Evolutionary conservation across 129 eudicot species (phyloP).

Genomic region (Ambrosia artemisiifolia): DNA sequence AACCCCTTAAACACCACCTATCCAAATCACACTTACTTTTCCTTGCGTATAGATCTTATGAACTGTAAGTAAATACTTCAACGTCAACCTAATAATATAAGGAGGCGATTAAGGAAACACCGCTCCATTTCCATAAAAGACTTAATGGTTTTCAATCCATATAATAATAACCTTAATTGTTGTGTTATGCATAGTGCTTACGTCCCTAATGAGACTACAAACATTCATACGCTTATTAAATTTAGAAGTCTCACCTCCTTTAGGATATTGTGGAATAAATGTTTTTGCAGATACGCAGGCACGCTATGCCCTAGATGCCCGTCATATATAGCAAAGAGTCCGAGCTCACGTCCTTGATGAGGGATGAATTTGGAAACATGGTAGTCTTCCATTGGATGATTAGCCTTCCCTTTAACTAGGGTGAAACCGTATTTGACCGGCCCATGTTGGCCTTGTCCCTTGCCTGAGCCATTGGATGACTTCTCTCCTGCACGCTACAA

Average conservation of each 20-base stretch:
- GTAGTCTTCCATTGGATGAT: constrained; percentile 93
- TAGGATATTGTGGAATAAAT: constrained; percentile 66
- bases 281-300: constrained; percentile 76
- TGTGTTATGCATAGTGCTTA: too few relatives aligned
- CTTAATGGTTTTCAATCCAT: too few relatives aligned
- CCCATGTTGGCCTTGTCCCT: constrained; percentile 66
- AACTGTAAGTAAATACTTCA: too few relatives aligned
- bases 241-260: constrained; percentile 54
- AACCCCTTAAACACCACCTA: too few relatives aligned
- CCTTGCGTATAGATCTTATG: too few relatives aligned
- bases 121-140: too few relatives aligned
- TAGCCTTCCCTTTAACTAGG: constrained; percentile 80
- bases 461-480: constrained; percentile 54
- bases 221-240: too few relatives aligned
- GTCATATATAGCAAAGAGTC: constrained; percentile 83
- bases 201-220: too few relatives aligned
- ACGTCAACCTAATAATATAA: too few relatives aligned
- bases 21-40: too few relatives aligned
- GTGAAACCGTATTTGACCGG: constrained; percentile 58
- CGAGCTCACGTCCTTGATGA: constrained; percentile 57
- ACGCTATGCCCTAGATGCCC: constrained; percentile 87
- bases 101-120: too few relatives aligned
- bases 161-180: too few relatives aligned
- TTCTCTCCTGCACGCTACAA: constrained; percentile 55
- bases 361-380: constrained; percentile 71